These are phyloP conservation scores for Voacanga thouarsii DNA, from an alignment of 257 asterid species.

Conservation along the genomic window DNA sequence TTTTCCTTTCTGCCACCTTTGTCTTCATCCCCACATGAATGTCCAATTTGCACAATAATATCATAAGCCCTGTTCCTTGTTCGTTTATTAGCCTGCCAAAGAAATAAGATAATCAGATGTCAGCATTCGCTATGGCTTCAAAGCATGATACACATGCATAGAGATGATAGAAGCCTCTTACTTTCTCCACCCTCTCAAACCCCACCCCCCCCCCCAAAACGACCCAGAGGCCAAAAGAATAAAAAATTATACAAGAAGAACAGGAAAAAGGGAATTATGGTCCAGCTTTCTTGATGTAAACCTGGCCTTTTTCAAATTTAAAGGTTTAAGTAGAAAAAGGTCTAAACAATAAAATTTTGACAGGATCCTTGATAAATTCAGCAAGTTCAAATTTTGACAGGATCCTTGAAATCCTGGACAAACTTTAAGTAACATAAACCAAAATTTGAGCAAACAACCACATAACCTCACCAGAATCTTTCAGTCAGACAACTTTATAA, in stretches of 20 bases:
- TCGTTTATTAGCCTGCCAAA: conserved; percentile 69
- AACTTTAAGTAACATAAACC: background rate
- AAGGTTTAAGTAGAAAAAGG: background rate
- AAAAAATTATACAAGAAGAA: background rate
- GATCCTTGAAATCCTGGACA: background rate
- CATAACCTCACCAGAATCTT: background rate
- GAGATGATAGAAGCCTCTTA: background rate
- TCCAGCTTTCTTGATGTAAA: background rate
- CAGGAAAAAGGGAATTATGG: background rate
- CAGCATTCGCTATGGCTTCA: conserved; percentile 9
- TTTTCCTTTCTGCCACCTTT: conserved; percentile 60
- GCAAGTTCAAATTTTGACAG: background rate
- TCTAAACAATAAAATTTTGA: background rate
- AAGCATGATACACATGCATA: background rate
- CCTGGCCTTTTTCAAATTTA: background rate
- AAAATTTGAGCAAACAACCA: background rate
- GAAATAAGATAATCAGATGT: conserved; percentile 16
- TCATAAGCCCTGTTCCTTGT: conserved; percentile 95
- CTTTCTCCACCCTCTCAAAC: too few species aligned
- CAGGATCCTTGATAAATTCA: conserved; percentile 4
- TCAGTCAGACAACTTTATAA: background rate
- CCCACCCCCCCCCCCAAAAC: background rate
- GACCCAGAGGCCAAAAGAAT: background rate
- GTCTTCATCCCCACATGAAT: conserved; percentile 77
- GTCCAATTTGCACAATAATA: conserved; percentile 87